phyloP scores from a whole-genome alignment of 2,329 filamentous ascomycete species.

The Sphaerulina populicola region DNA sequence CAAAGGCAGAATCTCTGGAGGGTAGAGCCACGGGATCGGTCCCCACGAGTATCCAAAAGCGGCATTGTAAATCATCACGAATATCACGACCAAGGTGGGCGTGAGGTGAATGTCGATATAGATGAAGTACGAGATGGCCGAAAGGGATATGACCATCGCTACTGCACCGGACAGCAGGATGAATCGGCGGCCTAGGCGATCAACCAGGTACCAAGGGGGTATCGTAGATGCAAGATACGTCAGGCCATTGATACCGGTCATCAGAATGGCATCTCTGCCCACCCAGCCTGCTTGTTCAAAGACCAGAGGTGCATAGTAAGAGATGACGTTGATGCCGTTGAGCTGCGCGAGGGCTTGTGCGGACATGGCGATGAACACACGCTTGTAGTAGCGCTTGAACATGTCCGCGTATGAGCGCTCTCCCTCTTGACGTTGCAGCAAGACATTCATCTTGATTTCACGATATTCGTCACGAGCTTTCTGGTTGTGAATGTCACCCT shows the following conservation, averaged over 20 bases:
- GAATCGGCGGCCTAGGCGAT: slow-evolving; percentile 78
- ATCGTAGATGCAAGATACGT: slow-evolving; percentile 88
- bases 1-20: slow-evolving; percentile 93
- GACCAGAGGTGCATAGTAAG: slow-evolving; percentile 93
- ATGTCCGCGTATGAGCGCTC: slow-evolving; percentile 87
- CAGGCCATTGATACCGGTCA: slow-evolving; percentile 93
- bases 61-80: slow-evolving; percentile 97
- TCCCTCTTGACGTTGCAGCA: slow-evolving; percentile 87
- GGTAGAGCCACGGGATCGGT: slow-evolving; percentile 95
- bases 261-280: slow-evolving; percentile 81
- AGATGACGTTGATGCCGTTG: slow-evolving; percentile 99
- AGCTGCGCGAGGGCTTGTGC: slow-evolving; percentile 91
- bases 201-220: slow-evolving; percentile 94
- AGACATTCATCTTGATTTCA: slow-evolving; percentile 97
- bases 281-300: slow-evolving; percentile 96
- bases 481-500: slow-evolving; percentile 85
- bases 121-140: slow-evolving; percentile 89
- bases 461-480: slow-evolving; percentile 93
- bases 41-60: slow-evolving; percentile 97
- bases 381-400: slow-evolving; percentile 85
- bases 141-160: slow-evolving; percentile 80
- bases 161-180: slow-evolving; percentile 86
- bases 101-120: slow-evolving; percentile 74
- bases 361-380: slow-evolving; percentile 98
- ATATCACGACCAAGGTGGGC: slow-evolving; percentile 76